Evolutionary conservation across 345 rosid genomes (phyloP).

Genomic region (Populus alba): DNA sequence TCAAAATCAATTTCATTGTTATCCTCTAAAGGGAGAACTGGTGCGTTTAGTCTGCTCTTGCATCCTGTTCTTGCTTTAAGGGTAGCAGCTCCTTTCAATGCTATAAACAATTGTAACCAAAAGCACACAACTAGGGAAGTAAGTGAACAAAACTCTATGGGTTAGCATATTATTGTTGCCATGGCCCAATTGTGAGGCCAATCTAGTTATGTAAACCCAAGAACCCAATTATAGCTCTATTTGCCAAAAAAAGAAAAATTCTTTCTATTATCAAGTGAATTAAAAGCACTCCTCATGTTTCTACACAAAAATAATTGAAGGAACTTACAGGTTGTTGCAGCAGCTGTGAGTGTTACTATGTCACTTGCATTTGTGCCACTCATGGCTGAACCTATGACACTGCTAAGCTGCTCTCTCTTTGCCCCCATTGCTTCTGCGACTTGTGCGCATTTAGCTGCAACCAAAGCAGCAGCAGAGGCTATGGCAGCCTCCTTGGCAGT

Average conservation of each 20-base stretch:
- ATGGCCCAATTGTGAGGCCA: too few species aligned
- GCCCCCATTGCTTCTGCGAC: conserved; percentile 91
- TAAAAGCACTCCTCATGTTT: too few species aligned
- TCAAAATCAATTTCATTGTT: conserved; percentile 47
- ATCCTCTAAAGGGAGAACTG: conserved; percentile 69
- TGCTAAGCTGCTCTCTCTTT: conserved; percentile 61
- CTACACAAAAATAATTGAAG: neutral
- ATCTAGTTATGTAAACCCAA: too few species aligned
- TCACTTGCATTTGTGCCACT: conserved; percentile 65
- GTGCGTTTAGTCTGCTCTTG: conserved; percentile 53
- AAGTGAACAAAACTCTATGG: too few species aligned
- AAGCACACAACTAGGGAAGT: too few species aligned
- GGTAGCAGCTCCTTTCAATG: conserved; percentile 79
- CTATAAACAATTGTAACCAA: conserved; percentile 27
- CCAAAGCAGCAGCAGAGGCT: conserved; percentile 86
- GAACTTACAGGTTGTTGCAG: conserved; percentile 77
- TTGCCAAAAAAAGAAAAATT: too few species aligned
- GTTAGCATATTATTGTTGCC: too few species aligned
- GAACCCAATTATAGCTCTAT: too few species aligned
- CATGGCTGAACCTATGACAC: conserved; percentile 71
- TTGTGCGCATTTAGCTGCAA: conserved; percentile 79
- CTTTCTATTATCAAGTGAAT: too few species aligned
- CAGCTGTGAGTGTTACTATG: conserved; percentile 82
- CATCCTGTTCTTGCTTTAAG: conserved; percentile 78
- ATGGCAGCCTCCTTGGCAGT: conserved; percentile 59